Percentiles rank a stretch among this genome's conserved stretches.
Evolutionary conservation across 257 asterid genomes (phyloP).

Genomic region (Rubia yunnanensis): DNA sequence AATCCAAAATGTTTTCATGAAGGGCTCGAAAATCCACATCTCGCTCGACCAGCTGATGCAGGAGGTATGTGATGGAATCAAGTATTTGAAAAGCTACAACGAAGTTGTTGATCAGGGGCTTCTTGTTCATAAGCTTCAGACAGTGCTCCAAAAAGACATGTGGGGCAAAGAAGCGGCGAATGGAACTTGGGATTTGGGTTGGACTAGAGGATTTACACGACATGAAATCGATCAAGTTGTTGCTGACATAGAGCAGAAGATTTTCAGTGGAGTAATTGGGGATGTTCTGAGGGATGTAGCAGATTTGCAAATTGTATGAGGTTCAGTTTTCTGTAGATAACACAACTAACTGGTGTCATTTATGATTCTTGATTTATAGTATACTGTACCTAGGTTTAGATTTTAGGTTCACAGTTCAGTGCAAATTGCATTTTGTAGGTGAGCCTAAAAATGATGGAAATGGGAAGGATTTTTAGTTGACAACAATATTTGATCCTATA

Average conservation of each 20-base stretch:
- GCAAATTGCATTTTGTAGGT: constrained; percentile 1
- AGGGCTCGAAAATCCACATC: constrained; percentile 11
- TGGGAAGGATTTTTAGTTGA: background rate
- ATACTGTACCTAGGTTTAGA: background rate
- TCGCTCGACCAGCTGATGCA: constrained; percentile 20
- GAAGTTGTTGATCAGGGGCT: constrained; percentile 4
- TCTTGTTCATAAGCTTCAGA: constrained; percentile 16
- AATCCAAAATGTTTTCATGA: background rate
- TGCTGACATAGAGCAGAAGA: constrained; percentile 20
- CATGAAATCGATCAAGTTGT: constrained; percentile 27
- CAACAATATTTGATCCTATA: constrained; percentile 2
- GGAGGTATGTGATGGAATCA: constrained; percentile 29
- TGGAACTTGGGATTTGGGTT: constrained; percentile 33
- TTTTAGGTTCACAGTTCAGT: background rate
- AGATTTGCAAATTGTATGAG: constrained; percentile 1
- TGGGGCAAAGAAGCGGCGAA: constrained; percentile 19
- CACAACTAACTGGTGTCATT: constrained; percentile 11
- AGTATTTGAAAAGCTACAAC: constrained; percentile 13
- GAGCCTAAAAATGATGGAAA: background rate
- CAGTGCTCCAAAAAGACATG: constrained; percentile 21
- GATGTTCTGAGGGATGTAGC: constrained; percentile 18
- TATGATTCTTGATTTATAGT: constrained; percentile 7
- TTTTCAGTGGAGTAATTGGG: constrained; percentile 21
- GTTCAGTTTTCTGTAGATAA: constrained; percentile 11
- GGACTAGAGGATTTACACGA: constrained; percentile 24